Base-by-base conservation (phyloP, 352 stramenopile genomes). In the Pythium coloratum region DNA sequence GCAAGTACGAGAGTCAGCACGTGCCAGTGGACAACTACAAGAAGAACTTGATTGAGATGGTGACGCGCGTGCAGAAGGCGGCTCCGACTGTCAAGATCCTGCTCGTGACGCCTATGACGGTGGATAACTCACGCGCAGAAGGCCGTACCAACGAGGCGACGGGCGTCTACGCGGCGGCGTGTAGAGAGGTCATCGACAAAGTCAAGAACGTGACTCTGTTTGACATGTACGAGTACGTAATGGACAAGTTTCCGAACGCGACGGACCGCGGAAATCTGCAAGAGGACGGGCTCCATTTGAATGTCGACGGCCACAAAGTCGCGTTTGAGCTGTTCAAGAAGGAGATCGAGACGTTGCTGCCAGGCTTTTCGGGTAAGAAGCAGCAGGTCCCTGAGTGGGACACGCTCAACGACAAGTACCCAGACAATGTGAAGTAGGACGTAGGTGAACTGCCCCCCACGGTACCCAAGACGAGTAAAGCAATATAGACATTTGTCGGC, bases 11-110 rank as follows among this genome's bases (percentile, higher is more conserved):
- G 28, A 58, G 57, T 10, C 76, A 82, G 49, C 70, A 89, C 55
- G 83, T 92, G 32, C 75, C 76, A 8, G n/a, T 89, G 9, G 71
- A 75, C 12, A 69, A 75, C 26, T 92, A 84, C 65, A 28, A 47
- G 1, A 32, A 47, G 6, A 90, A 92, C 59, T n/a, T 68, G 3
- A 26, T 34, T 14, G 5, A 38, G 13, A 68, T 59, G 84, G 20
- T 63, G 49, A 26, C 51, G 26, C 26, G 77, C 5, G 59, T 90
- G 44, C 67, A 20, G 20, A 47, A 59, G 32, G 72, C 64, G 38
- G 60, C 75, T 33, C 62, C 75, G 16, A 42, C 68, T 16, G 63
- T 67, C 49, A 59, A 70, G 10, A 32, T 89, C 8, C 40, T 89
- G 46, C 40, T 86, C 46, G 81, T 88, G 57, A 86, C 80, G 9